Percentiles rank a stretch among this genome's conserved stretches.
phyloP scores from a whole-genome alignment of 805 yeast species.

The Starmerella vitae region DNA sequence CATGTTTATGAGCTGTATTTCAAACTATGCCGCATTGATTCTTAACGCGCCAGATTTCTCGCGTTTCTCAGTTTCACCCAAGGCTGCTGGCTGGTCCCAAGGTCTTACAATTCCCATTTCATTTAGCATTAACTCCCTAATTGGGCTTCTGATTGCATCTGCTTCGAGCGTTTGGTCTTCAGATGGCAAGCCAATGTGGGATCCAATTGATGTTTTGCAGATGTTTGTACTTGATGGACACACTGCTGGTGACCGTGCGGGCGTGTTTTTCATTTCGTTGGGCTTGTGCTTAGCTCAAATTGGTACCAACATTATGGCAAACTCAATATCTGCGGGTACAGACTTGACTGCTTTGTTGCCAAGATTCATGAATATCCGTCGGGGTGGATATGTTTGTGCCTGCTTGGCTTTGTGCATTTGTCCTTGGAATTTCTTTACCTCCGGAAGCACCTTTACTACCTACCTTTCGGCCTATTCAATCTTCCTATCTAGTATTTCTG shows the following conservation, averaged over 20 bases:
- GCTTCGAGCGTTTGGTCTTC: conserved; percentile 43
- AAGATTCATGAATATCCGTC: conserved; percentile 43
- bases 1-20: conserved; percentile 65
- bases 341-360: conserved; percentile 38
- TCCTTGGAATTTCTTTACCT: conserved; percentile 68
- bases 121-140: conserved; percentile 66
- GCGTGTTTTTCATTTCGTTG: conserved; percentile 59
- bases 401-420: conserved; percentile 53
- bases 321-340: conserved; percentile 38
- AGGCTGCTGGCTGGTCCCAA: conserved; percentile 37
- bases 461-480: conserved; percentile 71
- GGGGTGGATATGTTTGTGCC: conserved; percentile 74
- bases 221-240: conserved; percentile 35
- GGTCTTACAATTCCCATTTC: conserved; percentile 55
- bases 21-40: conserved; percentile 81
- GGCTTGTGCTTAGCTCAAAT: conserved; percentile 46
- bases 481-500: conserved; percentile 72
- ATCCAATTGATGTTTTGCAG: conserved; percentile 64
- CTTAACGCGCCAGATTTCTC: conserved; percentile 83
- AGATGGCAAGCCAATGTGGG: conserved; percentile 65
- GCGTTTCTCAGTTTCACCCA: conserved; percentile 49
- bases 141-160: conserved; percentile 75
- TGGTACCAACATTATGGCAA: conserved; percentile 37
- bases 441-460: conserved; percentile 62
- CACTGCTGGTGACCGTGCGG: conserved; percentile 49